Percentiles rank a stretch among this genome's conserved stretches.
phyloP scores from a whole-genome alignment of 2,329 filamentous ascomycete species.

The Plenodomus lindquistii region DNA sequence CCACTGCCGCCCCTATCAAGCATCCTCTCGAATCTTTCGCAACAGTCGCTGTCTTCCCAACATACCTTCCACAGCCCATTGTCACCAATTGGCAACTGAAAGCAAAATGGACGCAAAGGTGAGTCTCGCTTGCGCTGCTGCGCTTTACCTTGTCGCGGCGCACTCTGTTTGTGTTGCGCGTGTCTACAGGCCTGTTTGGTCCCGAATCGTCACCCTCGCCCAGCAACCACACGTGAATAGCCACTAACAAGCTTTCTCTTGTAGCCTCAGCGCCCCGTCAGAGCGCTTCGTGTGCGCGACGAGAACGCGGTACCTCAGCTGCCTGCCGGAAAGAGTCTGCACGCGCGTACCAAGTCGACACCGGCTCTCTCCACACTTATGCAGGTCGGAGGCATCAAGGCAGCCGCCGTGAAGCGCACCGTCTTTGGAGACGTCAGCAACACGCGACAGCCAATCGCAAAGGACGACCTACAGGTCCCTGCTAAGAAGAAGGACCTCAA shows the following conservation, averaged over 20 bases:
- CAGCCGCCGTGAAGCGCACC: slow-evolving; percentile 70
- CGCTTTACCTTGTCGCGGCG: slow-evolving; percentile 4
- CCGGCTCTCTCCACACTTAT: slow-evolving; percentile 62
- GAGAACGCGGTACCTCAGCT: slow-evolving; percentile 64
- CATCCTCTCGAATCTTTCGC: slow-evolving; percentile 19
- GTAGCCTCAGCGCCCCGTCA: slow-evolving; percentile 71
- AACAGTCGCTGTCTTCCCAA: slow-evolving; percentile 23
- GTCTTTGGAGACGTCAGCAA: slow-evolving; percentile 86
- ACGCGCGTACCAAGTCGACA: slow-evolving; percentile 82
- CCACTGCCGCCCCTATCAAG: slow-evolving; percentile 32
- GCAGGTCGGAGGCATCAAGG: slow-evolving; percentile 62
- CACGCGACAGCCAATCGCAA: slow-evolving; percentile 49
- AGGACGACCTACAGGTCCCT: slow-evolving; percentile 61
- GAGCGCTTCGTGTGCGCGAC: slow-evolving; percentile 65
- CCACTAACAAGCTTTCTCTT: slow-evolving; percentile 20
- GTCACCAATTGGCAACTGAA: slow-evolving; percentile 23
- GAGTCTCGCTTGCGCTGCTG: slow-evolving; percentile 15
- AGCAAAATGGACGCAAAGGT: slow-evolving; percentile 53
- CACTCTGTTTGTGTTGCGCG: background rate
- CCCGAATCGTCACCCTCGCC: slow-evolving; percentile 6
- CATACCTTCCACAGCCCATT: slow-evolving; percentile 14
- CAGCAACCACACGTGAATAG: slow-evolving; percentile 3
- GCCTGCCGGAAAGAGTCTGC: slow-evolving; percentile 58
- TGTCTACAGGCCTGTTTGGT: slow-evolving; percentile 4
- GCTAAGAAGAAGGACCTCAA: slow-evolving; percentile 46